These are phyloP conservation scores for Taiwanofungus camphoratus DNA, from an alignment of 1,284 basidiomycete genomes.

Conservation along the genomic window DNA sequence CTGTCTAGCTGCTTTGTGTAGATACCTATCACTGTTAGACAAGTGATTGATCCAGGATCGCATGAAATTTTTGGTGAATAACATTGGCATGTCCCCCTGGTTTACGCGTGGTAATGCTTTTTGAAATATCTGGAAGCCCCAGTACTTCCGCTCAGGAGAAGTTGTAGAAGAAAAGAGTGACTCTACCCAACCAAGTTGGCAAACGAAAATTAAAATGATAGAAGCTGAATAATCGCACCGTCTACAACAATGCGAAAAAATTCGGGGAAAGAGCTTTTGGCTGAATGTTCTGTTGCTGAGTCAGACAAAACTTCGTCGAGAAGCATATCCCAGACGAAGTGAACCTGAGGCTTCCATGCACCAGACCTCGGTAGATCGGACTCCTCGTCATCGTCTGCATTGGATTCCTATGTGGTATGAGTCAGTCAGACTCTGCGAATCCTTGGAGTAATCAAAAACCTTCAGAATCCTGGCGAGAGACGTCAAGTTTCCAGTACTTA, in stretches of 20 bases:
- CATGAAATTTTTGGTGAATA: conserved; percentile 97
- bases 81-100: conserved; percentile 67
- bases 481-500: conserved; percentile 67
- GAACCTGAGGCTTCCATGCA: conserved; percentile 86
- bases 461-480: conserved; percentile 78
- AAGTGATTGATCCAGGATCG: conserved; percentile 96
- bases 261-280: conserved; percentile 76
- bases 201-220: conserved; percentile 8
- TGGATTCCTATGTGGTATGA: conserved; percentile 42
- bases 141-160: conserved; percentile 88
- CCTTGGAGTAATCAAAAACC: conserved; percentile 38
- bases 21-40: conserved; percentile 78
- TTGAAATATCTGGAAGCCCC: conserved; percentile 92
- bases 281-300: conserved; percentile 29
- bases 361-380: conserved; percentile 42
- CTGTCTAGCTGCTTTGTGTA: conserved; percentile 84
- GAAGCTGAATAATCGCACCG: conserved; percentile 42
- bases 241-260: conserved; percentile 91
- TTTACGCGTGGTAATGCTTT: conserved; percentile 71
- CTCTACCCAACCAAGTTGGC: conserved; percentile 42
- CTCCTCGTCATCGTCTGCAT: conserved; percentile 48
- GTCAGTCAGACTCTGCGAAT: not conserved
- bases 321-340: conserved; percentile 88
- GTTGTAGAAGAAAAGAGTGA: conserved; percentile 82
- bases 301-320: conserved; percentile 69